A percentile compares a stretch with the other conserved stretches of the same genome.
These are phyloP conservation scores for Boechera retrofracta DNA, from an alignment of 345 rosid species.

Conservation along the genomic window DNA sequence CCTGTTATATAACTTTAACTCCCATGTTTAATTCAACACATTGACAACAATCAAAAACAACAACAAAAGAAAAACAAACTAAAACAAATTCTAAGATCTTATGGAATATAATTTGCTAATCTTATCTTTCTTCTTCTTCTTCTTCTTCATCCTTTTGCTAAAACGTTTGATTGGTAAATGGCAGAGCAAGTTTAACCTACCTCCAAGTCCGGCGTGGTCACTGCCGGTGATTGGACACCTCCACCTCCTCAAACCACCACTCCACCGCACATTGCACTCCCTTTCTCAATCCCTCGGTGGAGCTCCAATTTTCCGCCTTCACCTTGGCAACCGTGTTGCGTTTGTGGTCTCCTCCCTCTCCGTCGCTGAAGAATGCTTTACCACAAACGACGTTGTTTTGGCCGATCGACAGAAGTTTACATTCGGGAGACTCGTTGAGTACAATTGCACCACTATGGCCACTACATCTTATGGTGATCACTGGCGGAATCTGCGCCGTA, in stretches of 20 bases:
- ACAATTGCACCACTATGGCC: slow-evolving; percentile 37
- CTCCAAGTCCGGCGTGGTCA: slow-evolving; percentile 38
- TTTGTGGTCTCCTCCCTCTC: slow-evolving; percentile 40
- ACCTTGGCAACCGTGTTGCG: slow-evolving; percentile 36
- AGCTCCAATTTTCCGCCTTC: slow-evolving; percentile 22
- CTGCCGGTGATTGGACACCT: slow-evolving; percentile 48
- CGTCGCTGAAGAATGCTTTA: slow-evolving; percentile 42
- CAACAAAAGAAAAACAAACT: no score
- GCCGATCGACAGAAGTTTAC: slow-evolving; percentile 37
- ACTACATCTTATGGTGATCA: slow-evolving; percentile 46
- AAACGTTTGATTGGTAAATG: neutral
- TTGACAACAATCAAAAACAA: neutral
- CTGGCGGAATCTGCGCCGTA: slow-evolving; percentile 45
- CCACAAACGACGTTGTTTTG: slow-evolving; percentile 41
- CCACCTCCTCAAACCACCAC: slow-evolving; percentile 45
- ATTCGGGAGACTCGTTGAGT: slow-evolving; percentile 38
- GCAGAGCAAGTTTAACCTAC: slow-evolving; percentile 18
- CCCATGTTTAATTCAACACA: neutral
- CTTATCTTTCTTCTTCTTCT: neutral
- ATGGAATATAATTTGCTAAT: slow-evolving; percentile 3
- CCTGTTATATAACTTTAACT: neutral
- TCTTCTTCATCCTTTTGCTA: neutral
- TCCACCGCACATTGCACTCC: slow-evolving; percentile 30
- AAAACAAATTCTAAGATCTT: neutral
- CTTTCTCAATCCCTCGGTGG: slow-evolving; percentile 30